Evolutionary conservation across 768 basidiomycete genomes (phyloP), one percentile per base, ranked within the genome.

Genomic region (Amanita jacksonii): DNA sequence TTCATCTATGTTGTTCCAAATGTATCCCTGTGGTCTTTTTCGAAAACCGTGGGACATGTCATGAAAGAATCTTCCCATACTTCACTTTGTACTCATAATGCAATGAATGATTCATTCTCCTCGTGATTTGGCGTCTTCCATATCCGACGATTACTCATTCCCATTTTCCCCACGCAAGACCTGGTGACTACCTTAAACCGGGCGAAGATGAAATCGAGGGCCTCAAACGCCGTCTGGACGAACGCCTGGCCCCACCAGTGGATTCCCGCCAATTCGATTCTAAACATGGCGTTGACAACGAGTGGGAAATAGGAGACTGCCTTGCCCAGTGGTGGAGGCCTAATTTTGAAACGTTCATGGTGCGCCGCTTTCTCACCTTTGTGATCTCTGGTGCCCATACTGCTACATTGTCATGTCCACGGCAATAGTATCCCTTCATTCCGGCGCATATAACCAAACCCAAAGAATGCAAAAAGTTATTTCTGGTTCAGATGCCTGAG

Each of bases 241-340:
- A 89, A 16, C 83, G 91, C 6, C 79, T 99, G 5, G 89, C 86
- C 0, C 86, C 90, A 0, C 81, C 83, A 0, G 66, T 71, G 8
- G 77, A 80, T 43, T 83, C 63, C 1, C 60, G 57, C n/a, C 85
- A 88, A 45, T 87, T 85, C 58, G 80, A 85, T 62, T 70, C 76
- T 23, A 73, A 77, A 0, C 83, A 88, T 48, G 85, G 81, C 0
- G 75, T 82, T 15, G 83, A 82, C 54, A 86, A 86, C 41, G 89
- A 92, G 33, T 99, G 96, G 96, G 86, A 93, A 62, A 90, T 97
- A 30, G 86, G 86, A 1, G 93, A 98, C 53, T 92, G 90, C 53
- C 70, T 98, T n/a, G 90, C 90, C 0, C 91, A 93, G 59, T 99
- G 94, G 93, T 99, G 88, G 86, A 67, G 96, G 38, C 94, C 94